phyloP scores from a whole-genome alignment of 805 yeast genomes.

The Diddensiella transvaalensis region DNA sequence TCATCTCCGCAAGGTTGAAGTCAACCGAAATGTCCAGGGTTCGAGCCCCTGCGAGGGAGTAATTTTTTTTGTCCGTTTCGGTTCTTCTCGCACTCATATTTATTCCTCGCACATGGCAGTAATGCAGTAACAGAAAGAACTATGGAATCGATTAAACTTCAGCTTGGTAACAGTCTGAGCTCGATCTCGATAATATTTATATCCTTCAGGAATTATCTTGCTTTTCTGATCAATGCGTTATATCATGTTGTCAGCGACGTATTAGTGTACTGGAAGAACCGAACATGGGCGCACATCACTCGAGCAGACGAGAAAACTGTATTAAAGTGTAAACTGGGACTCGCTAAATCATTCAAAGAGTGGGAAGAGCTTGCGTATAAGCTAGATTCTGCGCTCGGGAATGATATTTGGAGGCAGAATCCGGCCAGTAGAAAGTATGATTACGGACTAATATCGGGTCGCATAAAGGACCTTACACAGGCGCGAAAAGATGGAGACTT shows the following conservation, averaged over 20 bases:
- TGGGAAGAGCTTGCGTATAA: constrained; percentile 53
- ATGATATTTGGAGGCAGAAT: constrained; percentile 61
- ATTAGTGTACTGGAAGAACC: constrained; percentile 26
- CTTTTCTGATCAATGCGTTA: constrained; percentile 8
- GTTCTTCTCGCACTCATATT: no score
- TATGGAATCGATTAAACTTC: no score
- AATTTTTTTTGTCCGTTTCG: constrained; percentile 24
- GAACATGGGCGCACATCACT: constrained; percentile 15
- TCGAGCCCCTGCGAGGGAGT: constrained; percentile 60
- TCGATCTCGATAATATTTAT: background rate
- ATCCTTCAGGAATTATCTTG: constrained; percentile 5
- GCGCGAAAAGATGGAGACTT: constrained; percentile 62
- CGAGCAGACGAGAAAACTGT: constrained; percentile 25
- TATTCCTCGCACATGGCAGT: no score
- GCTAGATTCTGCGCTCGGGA: constrained; percentile 40
- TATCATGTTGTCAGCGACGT: constrained; percentile 21
- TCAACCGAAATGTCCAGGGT: constrained; percentile 59
- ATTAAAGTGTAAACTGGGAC: constrained; percentile 24
- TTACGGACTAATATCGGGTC: constrained; percentile 72
- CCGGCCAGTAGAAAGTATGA: constrained; percentile 80
- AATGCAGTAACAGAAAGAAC: no score
- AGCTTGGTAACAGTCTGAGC: no score
- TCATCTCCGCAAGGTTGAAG: constrained; percentile 25
- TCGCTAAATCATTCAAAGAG: constrained; percentile 58
- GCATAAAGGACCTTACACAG: constrained; percentile 57